A percentile compares a stretch with the other conserved stretches of the same genome.
Evolutionary conservation across 1,139 yeast species (phyloP).

Genomic region (Arxiozyma telluris): DNA sequence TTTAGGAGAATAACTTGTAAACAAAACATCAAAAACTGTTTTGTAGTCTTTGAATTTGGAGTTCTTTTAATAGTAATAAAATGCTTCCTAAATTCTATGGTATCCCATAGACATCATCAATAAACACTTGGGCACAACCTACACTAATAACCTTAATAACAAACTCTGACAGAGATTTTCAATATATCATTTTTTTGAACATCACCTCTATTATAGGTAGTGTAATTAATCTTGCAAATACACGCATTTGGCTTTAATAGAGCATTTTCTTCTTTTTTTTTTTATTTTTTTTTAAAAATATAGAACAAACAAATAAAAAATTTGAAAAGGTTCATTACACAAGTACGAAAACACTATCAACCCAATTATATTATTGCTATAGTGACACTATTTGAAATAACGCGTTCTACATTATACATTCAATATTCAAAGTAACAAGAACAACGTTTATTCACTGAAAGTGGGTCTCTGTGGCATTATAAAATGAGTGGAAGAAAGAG

Average conservation of each 20-base stretch:
- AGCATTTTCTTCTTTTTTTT: no score
- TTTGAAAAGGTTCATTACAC: neutral
- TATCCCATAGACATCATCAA: neutral
- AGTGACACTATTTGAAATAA: neutral
- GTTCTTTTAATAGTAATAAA: no score
- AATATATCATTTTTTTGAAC: no score
- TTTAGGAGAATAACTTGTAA: neutral
- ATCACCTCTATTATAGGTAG: neutral
- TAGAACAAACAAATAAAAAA: neutral
- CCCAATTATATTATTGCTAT: neutral
- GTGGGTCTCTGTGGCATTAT: neutral
- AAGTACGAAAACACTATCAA: conserved; percentile 3
- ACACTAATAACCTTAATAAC: no score
- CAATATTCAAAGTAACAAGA: neutral
- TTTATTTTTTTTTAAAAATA: neutral
- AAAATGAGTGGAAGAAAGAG: conserved; percentile 27
- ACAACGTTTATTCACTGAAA: neutral
- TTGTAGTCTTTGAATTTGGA: no score
- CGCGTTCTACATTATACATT: neutral
- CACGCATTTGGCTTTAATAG: neutral
- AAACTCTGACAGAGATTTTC: no score
- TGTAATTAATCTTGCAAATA: neutral
- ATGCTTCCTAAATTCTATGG: neutral
- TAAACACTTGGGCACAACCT: neutral
- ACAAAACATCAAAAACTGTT: neutral